These are phyloP conservation scores for Colletotrichum shisoi DNA, from an alignment of 2,329 filamentous ascomycete species.

Conservation along the genomic window DNA sequence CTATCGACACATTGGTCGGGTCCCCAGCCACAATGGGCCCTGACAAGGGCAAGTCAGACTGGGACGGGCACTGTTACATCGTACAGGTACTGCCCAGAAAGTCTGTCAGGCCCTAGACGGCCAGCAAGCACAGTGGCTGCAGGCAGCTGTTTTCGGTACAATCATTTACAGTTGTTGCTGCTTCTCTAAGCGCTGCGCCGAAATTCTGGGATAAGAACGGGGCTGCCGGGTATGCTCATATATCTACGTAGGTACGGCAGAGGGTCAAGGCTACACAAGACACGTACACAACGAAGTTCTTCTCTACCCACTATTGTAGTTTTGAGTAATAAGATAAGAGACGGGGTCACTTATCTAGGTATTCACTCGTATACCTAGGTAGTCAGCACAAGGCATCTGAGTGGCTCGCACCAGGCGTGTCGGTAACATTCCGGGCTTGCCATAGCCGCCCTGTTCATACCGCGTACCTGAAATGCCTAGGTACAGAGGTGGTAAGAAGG, in stretches of 20 bases:
- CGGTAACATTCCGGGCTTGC: background rate
- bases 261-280: background rate
- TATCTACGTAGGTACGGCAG: background rate
- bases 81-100: background rate
- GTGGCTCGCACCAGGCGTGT: background rate
- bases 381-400: background rate
- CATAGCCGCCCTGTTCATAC: constrained; percentile 7
- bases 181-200: background rate
- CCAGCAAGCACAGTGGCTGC: constrained; percentile 1
- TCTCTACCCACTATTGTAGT: too few relatives aligned
- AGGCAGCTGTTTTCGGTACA: background rate
- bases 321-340: too few relatives aligned
- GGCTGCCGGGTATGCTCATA: background rate
- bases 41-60: constrained; percentile 27
- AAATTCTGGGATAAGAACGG: background rate
- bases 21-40: background rate
- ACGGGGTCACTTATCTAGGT: too few relatives aligned
- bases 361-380: background rate
- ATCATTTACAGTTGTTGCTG: background rate
- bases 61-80: constrained; percentile 21
- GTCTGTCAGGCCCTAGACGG: constrained; percentile 2
- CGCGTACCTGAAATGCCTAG: background rate
- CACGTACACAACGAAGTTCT: background rate
- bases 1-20: constrained; percentile 4
- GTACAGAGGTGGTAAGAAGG: constrained; percentile 8